A percentile compares a stretch with the other conserved stretches of the same genome.
Conservation (phyloP, 306 rosid species). For the Ceratonia siliqua region DNA sequence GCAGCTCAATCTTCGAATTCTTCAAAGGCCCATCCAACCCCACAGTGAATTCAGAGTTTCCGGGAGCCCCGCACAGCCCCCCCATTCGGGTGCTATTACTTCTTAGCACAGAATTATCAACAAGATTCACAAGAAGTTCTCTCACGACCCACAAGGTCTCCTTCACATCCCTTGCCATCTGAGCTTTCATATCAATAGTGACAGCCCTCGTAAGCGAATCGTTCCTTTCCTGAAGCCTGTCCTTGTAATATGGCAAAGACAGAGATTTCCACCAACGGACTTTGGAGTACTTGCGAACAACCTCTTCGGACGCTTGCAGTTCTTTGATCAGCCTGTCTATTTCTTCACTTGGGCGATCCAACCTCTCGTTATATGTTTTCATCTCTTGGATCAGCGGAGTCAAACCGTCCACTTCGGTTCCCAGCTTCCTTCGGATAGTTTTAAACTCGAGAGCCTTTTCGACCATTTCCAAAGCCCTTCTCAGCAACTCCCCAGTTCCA, state of each 20-base stretch:
- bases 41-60: slow-evolving; percentile 31
- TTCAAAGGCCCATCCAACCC: slow-evolving; percentile 49
- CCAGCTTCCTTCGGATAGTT: not conserved
- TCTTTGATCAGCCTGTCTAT: not conserved
- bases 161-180: slow-evolving; percentile 1
- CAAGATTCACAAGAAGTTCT: not conserved
- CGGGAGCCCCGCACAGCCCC: slow-evolving; percentile 43
- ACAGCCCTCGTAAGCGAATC: not conserved
- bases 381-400: slow-evolving; percentile 20
- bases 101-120: not conserved
- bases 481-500: not conserved
- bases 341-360: not conserved
- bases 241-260: slow-evolving; percentile 13
- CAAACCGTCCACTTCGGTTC: slow-evolving; percentile 4
- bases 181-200: not conserved
- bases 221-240: not conserved
- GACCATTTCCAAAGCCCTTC: not conserved
- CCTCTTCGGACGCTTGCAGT: not conserved
- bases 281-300: slow-evolving; percentile 31
- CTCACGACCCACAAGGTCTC: not conserved
- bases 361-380: not conserved
- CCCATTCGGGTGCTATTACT: not conserved
- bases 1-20: slow-evolving; percentile 44
- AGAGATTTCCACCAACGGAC: slow-evolving; percentile 29
- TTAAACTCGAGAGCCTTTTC: slow-evolving; percentile 19